Conservation (phyloP, 768 basidiomycete genomes). For the Agaricus sinodeliciosus region DNA sequence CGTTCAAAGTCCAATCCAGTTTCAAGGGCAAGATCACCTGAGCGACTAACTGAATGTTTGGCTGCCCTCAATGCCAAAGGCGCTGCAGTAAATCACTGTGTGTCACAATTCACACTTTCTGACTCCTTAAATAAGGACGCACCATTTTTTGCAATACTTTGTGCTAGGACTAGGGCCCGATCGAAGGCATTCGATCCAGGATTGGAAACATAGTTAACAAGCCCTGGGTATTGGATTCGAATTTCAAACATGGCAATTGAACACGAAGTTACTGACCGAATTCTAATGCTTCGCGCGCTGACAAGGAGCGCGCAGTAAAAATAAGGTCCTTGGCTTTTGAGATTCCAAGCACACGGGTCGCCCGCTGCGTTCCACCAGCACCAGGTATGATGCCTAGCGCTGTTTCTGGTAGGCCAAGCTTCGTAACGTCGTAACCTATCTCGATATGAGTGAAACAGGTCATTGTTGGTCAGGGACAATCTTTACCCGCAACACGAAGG, state of each 20-base stretch:
- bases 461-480: conserved; percentile 14
- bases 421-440: conserved; percentile 54
- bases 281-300: conserved; percentile 59
- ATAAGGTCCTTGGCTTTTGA: conserved; percentile 84
- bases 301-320: conserved; percentile 69
- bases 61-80: conserved; percentile 85
- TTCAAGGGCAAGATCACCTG: conserved; percentile 73
- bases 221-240: conserved; percentile 39
- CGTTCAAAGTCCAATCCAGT: conserved; percentile 91
- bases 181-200: conserved; percentile 58
- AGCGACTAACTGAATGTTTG: conserved; percentile 78
- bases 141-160: conserved; percentile 66
- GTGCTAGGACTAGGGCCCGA: conserved; percentile 62
- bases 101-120: not conserved
- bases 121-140: conserved; percentile 10
- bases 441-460: not conserved
- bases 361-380: conserved; percentile 84
- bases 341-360: conserved; percentile 68
- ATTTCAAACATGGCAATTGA: conserved; percentile 6
- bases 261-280: conserved; percentile 43
- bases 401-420: conserved; percentile 84
- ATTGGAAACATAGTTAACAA: conserved; percentile 75
- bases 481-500: conserved; percentile 76
- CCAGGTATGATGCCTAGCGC: conserved; percentile 82
- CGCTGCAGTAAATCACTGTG: conserved; percentile 35